These are phyloP conservation scores for Aristolochia californica DNA, from an alignment of 164 flowering plant genomes.

Conservation along the genomic window DNA sequence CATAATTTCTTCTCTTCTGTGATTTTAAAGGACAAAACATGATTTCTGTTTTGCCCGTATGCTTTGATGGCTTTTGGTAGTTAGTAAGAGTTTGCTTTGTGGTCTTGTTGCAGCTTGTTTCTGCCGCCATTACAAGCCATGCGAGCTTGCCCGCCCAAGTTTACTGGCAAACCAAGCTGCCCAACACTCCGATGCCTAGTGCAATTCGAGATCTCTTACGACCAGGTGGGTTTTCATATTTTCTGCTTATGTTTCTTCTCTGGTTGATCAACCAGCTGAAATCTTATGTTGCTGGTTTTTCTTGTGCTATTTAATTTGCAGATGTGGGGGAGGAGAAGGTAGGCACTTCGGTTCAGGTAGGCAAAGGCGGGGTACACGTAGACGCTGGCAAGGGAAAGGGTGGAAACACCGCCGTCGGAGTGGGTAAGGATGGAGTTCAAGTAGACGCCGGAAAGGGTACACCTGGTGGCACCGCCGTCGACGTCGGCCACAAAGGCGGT, in stretches of 20 bases:
- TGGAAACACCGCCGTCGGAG: slow-evolving; percentile 1
- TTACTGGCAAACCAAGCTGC: slow-evolving; percentile 29
- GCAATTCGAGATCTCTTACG: slow-evolving; percentile 17
- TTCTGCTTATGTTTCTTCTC: neutral
- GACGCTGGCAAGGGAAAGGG: neutral
- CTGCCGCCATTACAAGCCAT: slow-evolving; percentile 10
- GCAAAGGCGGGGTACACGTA: no score
- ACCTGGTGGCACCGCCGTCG: neutral
- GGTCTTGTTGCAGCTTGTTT: slow-evolving; percentile 16
- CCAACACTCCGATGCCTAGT: slow-evolving; percentile 31
- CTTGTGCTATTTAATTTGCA: neutral
- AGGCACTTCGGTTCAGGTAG: neutral
- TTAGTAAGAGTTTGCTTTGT: no score
- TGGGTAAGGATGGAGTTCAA: slow-evolving; percentile 10
- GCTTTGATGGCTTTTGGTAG: neutral
- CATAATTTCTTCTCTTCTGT: neutral
- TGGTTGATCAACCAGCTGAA: neutral
- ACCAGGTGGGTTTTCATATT: slow-evolving; percentile 9
- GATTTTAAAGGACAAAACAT: neutral
- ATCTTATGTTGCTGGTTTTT: neutral
- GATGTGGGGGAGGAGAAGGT: neutral
- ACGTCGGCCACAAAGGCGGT: slow-evolving; percentile 11
- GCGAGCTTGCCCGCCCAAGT: slow-evolving; percentile 21
- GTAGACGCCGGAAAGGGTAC: slow-evolving; percentile 2
- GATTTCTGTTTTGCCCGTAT: neutral